Conservation (phyloP, 2,329 filamentous ascomycete species). For the Boeremia exigua region DNA sequence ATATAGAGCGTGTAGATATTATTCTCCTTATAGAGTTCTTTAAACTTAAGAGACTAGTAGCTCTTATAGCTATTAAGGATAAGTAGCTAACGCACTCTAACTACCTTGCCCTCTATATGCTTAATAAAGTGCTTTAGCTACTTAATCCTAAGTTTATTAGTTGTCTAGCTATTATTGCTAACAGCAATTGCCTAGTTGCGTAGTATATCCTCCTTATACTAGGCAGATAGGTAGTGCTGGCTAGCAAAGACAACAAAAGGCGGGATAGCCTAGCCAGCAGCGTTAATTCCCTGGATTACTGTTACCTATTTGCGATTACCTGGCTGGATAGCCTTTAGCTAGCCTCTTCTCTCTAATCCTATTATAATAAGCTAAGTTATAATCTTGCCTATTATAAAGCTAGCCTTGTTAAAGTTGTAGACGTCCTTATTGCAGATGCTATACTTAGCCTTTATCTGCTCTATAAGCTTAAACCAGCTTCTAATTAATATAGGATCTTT, state of each 20-base stretch:
- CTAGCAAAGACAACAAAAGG: background rate
- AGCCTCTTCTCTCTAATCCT: background rate
- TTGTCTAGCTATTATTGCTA: conserved; percentile 41
- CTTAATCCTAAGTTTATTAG: conserved; percentile 39
- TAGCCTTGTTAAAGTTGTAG: background rate
- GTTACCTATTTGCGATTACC: conserved; percentile 18
- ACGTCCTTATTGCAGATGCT: background rate
- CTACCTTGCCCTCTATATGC: background rate
- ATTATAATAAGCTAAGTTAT: background rate
- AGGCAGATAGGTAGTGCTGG: conserved; percentile 15
- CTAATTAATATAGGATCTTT: background rate
- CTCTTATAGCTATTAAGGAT: conserved; percentile 42
- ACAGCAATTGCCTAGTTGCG: conserved; percentile 35
- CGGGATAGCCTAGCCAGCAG: conserved; percentile 5
- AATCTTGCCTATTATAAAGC: too few species aligned
- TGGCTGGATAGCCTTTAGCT: conserved; percentile 5
- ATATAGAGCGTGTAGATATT: background rate
- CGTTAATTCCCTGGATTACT: conserved; percentile 14
- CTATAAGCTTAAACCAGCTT: background rate
- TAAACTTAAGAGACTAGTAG: conserved; percentile 28
- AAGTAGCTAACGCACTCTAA: conserved; percentile 4
- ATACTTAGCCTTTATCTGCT: conserved; percentile 9
- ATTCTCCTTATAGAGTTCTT: background rate
- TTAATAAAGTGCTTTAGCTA: too few species aligned
- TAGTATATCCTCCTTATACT: conserved; percentile 15